Evolutionary conservation across 2,329 filamentous ascomycete species (phyloP), one percentile per base, ranked within the genome.

Genomic region (Fusarium circinatum): DNA sequence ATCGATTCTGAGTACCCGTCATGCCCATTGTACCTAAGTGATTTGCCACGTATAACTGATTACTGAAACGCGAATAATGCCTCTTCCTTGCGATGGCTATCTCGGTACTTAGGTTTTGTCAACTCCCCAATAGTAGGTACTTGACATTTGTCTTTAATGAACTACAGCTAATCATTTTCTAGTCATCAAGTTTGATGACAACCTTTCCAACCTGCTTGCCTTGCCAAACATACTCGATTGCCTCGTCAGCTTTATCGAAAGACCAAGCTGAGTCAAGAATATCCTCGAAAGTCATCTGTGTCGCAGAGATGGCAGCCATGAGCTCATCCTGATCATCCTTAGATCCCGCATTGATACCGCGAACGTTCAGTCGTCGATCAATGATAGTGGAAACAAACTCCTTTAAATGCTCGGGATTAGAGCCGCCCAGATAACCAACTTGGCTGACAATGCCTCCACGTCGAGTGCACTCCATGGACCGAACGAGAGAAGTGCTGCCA

Each of bases 171-270:
- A 28, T 7, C 14, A n/a, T 30, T 30, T 26, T 36, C 32, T 51
- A 70, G 20, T 47, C 38, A 42, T 52, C 44, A 20, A 71, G 38
- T 38, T 62, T 60, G 18, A 80, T 73, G 17, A 85, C 80, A 52
- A 85, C 69, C 75, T 86, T 85, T 20, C 83, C 84, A 59, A 86
- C 77, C 65, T 85, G 83, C n/a, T 78, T 82, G 1, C 84, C 84
- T 70, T 83, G 76, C 81, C 82, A 85, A 24, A 85, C 65, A 73
- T 81, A 83, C 55, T 84, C 76, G 41, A 85, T 71, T 0, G 84
- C 84, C 58, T 84, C 83, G 12, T 84, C 82, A 0, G 82, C 80
- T 60, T 84, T 65, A 4, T 84, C 80, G 65, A 85, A 86, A 2
- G 78, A 57, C 24, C 77, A 84, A 2, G 81, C 74, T 5, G 66